Evolutionary conservation across 139 green algal species (phyloP), one percentile per base, ranked within the genome.

Genomic region (Chlorella vulgaris): DNA sequence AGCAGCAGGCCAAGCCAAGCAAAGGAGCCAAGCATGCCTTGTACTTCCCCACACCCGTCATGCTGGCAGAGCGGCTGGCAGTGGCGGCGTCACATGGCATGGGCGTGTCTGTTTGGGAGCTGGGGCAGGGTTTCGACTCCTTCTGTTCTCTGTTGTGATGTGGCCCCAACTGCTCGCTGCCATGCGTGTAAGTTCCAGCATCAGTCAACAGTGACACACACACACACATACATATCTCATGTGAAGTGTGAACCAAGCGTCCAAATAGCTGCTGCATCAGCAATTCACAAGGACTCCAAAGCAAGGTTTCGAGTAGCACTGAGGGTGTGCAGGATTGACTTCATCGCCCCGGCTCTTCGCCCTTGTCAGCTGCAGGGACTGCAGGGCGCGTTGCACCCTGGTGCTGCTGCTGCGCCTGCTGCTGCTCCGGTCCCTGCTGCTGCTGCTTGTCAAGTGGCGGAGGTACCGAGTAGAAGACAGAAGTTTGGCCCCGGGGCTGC

Each of bases 91-190:
- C 78, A 67, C 29, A 60, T 2, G 81, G 77, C 0, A 35, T 87
- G 22, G 91, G 91, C 0, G 58, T 92, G 7, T 80, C 84, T 8
- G 90, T 94, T 26, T 94, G 91, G 91, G 91, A 94, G 82, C 75
- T 94, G 7, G 91, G 90, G 1, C 91, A 94, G 65, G 91, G 90
- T 1, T 22, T 93, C 39, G 90, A 93, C 29, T 47, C 69, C 4
- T 91, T 94, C 55, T 84, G 86, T 8, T 87, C 90, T 33, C 60
- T 93, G 75, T 43, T 93, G 43, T 93, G 77, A 83, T 40, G 8
- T 4, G 47, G 15, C 47, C 10, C 13, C 47, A n/a, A n/a, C n/a
- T n/a, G n/a, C n/a, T n/a, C n/a, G n/a, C n/a, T n/a, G n/a, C n/a
- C n/a, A n/a, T n/a, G n/a, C n/a, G n/a, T n/a, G n/a, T n/a, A n/a